Conservation (phyloP, 2,329 filamentous ascomycete species). For the Fusarium multiceps region DNA sequence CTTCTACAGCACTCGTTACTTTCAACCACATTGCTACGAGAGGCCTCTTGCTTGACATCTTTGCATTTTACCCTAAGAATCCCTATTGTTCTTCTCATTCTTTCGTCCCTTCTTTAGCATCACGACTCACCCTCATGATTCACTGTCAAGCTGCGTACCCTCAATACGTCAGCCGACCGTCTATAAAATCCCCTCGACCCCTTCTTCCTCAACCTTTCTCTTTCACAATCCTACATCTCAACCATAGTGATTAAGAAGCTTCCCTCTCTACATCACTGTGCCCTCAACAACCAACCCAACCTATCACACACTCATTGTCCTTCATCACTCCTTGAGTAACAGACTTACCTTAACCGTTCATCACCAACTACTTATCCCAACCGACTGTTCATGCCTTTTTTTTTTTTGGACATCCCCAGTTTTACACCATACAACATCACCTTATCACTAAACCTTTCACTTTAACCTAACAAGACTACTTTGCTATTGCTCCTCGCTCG, state of each 20-base stretch:
- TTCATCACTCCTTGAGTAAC: not conserved
- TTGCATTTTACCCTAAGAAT: not conserved
- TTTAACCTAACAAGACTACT: not conserved
- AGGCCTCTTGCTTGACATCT: not conserved
- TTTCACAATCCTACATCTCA: not conserved
- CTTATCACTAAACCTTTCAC: not conserved
- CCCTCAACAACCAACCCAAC: not conserved
- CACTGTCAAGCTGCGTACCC: not conserved
- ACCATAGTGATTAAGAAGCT: conserved; percentile 19
- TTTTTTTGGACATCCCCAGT: conserved; percentile 27
- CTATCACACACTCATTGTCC: not conserved
- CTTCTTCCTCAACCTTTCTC: not conserved
- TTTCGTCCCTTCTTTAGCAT: conserved; percentile 13
- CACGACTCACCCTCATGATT: not conserved
- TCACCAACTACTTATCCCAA: not conserved
- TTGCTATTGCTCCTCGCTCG: conserved; percentile 1
- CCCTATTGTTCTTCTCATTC: not conserved
- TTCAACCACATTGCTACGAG: not conserved
- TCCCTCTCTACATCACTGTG: not conserved
- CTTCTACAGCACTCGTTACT: not conserved
- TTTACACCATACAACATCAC: not conserved
- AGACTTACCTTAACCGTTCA: not conserved
- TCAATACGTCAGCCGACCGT: not conserved
- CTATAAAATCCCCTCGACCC: not conserved
- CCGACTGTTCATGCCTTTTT: conserved; percentile 5